Evolutionary conservation across 441 rosid species (phyloP).

Genomic region (Melastoma candidum): DNA sequence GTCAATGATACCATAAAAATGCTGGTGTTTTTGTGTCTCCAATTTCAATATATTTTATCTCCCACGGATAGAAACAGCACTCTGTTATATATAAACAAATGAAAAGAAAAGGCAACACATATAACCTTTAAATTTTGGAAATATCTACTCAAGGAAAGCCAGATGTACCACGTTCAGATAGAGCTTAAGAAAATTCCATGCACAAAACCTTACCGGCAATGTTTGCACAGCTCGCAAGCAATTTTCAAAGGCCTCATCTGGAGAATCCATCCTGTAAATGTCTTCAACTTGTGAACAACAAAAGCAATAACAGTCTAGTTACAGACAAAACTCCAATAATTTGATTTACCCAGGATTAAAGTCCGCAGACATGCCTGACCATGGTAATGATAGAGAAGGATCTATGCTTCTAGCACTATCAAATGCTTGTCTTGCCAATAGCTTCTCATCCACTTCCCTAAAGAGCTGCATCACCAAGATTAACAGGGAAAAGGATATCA

Average conservation of each 20-base stretch:
- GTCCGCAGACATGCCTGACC: slow-evolving; percentile 99
- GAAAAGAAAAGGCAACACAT: too few species aligned
- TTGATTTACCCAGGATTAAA: slow-evolving; percentile 44
- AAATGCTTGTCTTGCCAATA: slow-evolving; percentile 79
- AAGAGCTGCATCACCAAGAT: slow-evolving; percentile 40
- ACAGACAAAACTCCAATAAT: slow-evolving; percentile 9
- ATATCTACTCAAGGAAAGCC: background rate
- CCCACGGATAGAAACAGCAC: too few species aligned
- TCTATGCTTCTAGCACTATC: slow-evolving; percentile 95
- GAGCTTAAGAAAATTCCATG: slow-evolving; percentile 5
- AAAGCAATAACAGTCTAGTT: slow-evolving; percentile 6
- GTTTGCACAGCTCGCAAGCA: slow-evolving; percentile 82
- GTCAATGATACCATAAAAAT: too few species aligned
- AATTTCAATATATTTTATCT: too few species aligned
- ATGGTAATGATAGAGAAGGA: slow-evolving; percentile 93
- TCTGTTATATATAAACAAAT: too few species aligned
- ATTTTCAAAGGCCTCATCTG: slow-evolving; percentile 86
- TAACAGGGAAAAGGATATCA: too few species aligned
- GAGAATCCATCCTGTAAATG: slow-evolving; percentile 44
- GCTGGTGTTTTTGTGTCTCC: too few species aligned
- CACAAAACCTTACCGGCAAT: slow-evolving; percentile 53
- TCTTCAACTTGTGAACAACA: slow-evolving; percentile 4
- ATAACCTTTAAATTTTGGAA: too few species aligned
- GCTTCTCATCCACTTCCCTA: slow-evolving; percentile 55
- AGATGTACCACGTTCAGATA: background rate